Evolutionary conservation across 805 yeast species (phyloP).

Genomic region (Lipomyces japonicus): DNA sequence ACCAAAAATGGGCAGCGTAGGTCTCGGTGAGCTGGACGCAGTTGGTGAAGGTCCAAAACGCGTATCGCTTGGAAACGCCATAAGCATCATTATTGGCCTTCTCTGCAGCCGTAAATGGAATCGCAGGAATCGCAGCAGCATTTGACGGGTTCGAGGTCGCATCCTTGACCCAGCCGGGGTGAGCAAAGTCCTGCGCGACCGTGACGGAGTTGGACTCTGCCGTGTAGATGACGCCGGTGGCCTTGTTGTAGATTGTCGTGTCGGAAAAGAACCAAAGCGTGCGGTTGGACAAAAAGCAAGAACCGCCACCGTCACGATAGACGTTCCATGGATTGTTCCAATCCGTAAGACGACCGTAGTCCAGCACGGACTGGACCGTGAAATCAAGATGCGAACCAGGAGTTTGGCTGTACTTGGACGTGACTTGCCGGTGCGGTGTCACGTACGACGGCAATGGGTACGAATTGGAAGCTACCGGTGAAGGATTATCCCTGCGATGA

Average conservation of each 20-base stretch:
- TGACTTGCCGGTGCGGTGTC: neutral
- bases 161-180: slow-evolving; percentile 12
- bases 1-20: slow-evolving; percentile 18
- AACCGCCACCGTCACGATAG: slow-evolving; percentile 21
- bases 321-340: slow-evolving; percentile 1
- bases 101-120: slow-evolving; percentile 10
- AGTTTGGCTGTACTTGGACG: neutral
- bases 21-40: slow-evolving; percentile 13
- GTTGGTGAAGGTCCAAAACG: slow-evolving; percentile 18
- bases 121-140: slow-evolving; percentile 3
- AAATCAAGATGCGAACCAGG: neutral
- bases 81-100: neutral
- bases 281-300: slow-evolving; percentile 10
- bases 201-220: slow-evolving; percentile 8
- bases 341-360: slow-evolving; percentile 12
- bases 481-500: too few species aligned
- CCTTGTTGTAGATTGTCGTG: slow-evolving; percentile 1
- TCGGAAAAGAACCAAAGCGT: slow-evolving; percentile 18
- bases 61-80: slow-evolving; percentile 1
- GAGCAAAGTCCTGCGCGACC: slow-evolving; percentile 3
- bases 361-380: neutral
- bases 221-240: neutral
- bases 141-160: neutral
- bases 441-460: neutral
- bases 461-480: neutral